Conservation (phyloP, 768 basidiomycete genomes). For the Boletus subcaerulescens region DNA sequence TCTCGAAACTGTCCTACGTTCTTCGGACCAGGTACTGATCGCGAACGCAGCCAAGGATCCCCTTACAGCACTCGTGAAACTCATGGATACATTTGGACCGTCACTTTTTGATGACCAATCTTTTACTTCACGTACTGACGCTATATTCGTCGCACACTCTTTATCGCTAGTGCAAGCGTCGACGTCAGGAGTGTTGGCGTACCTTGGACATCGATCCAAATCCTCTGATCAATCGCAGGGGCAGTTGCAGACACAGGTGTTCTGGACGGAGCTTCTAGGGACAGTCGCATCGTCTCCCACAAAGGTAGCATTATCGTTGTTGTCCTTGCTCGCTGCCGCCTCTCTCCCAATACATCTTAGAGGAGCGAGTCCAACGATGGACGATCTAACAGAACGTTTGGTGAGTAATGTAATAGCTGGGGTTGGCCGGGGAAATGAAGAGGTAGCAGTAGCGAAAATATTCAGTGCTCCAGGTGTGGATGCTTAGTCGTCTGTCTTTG, state of each 20-base stretch:
- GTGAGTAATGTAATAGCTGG: conserved; percentile 5
- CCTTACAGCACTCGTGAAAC: conserved; percentile 33
- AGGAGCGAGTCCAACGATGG: conserved; percentile 44
- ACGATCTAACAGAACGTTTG: conserved; percentile 35
- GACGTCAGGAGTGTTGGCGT: conserved; percentile 47
- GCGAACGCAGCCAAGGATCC: conserved; percentile 9
- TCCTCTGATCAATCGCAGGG: conserved; percentile 7
- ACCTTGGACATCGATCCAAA: conserved; percentile 37
- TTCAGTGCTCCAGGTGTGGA: conserved; percentile 20
- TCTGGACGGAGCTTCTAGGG: conserved; percentile 38
- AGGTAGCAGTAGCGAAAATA: conserved; percentile 2
- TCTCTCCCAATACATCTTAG: conserved; percentile 45
- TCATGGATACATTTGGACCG: conserved; percentile 52
- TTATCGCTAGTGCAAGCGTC: conserved; percentile 39
- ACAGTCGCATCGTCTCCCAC: conserved; percentile 35
- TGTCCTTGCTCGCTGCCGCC: conserved; percentile 40
- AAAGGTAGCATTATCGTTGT: conserved; percentile 35
- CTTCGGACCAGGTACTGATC: not conserved
- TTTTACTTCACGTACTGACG: conserved; percentile 45
- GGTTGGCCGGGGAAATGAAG: not conserved
- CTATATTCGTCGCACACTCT: conserved; percentile 38
- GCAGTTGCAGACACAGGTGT: conserved; percentile 11
- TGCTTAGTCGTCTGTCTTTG: not conserved
- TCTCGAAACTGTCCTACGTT: conserved; percentile 13
- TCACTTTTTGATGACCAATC: conserved; percentile 44